phyloP scores from a whole-genome alignment of 2,329 filamentous ascomycete species.

The Alternaria viburni region DNA sequence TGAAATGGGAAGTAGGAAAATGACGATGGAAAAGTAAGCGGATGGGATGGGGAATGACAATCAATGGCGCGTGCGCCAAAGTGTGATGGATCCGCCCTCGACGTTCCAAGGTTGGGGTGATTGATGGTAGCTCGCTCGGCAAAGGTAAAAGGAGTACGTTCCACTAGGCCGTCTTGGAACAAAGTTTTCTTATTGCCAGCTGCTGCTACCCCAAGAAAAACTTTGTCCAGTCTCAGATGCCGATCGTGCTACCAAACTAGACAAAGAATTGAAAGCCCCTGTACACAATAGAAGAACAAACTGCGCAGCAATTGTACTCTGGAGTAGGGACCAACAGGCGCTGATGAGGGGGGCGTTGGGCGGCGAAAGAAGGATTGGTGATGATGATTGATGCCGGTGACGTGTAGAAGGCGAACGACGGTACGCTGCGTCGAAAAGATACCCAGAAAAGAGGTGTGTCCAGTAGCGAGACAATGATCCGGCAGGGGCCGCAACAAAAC shows the following conservation, averaged over 20 bases:
- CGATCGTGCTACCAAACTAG: constrained; percentile 25
- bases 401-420: constrained; percentile 22
- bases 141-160: constrained; percentile 40
- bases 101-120: constrained; percentile 21
- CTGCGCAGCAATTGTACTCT: not conserved
- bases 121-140: constrained; percentile 17
- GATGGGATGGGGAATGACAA: constrained; percentile 27
- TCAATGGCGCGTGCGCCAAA: constrained; percentile 27
- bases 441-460: constrained; percentile 16
- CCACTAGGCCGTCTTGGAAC: constrained; percentile 33
- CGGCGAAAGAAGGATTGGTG: constrained; percentile 1
- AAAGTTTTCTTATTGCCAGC: constrained; percentile 34
- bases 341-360: not conserved
- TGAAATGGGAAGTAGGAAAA: constrained; percentile 12
- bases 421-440: constrained; percentile 24
- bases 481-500: constrained; percentile 24
- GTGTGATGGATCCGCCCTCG: constrained; percentile 19
- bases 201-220: constrained; percentile 21
- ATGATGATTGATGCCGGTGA: constrained; percentile 21
- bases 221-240: constrained; percentile 34
- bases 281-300: constrained; percentile 1
- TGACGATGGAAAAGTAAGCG: constrained; percentile 13
- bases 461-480: constrained; percentile 21
- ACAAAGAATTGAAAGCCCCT: constrained; percentile 11
- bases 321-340: not conserved